phyloP scores from a whole-genome alignment of 345 rosid species.

The Pistacia vera region DNA sequence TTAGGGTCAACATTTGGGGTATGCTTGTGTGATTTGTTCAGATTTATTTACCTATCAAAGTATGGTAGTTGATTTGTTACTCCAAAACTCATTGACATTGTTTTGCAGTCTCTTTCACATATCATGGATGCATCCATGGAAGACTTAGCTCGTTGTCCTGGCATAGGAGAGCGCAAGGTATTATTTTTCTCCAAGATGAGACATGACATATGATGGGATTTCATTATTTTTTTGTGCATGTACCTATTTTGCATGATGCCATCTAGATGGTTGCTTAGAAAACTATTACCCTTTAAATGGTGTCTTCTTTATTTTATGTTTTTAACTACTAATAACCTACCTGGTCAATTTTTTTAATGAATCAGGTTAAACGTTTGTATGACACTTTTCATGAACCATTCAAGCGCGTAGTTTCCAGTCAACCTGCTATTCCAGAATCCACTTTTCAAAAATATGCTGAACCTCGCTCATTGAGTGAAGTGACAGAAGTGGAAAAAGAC shows the following conservation, averaged over 20 bases:
- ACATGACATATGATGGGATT: background rate
- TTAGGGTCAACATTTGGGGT: constrained; percentile 97
- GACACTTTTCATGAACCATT: constrained; percentile 96
- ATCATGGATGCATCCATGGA: constrained; percentile 96
- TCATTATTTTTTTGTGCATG: background rate
- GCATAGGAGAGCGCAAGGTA: constrained; percentile 96
- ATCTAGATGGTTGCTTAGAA: background rate
- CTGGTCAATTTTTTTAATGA: constrained; percentile 15
- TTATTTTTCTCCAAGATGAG: background rate
- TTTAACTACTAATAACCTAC: constrained; percentile 1
- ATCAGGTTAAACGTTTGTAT: constrained; percentile 82
- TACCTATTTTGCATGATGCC: background rate
- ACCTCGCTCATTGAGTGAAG: constrained; percentile 39
- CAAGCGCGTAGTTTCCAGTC: constrained; percentile 61
- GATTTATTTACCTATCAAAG: background rate
- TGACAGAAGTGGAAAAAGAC: constrained; percentile 36
- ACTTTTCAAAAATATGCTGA: constrained; percentile 36
- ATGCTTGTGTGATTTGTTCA: constrained; percentile 16
- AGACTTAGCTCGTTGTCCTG: constrained; percentile 93
- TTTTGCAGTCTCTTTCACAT: constrained; percentile 74
- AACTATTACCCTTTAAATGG: background rate
- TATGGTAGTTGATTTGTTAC: background rate
- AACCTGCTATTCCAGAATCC: constrained; percentile 49
- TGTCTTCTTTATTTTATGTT: background rate
- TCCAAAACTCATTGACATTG: constrained; percentile 5